Evolutionary conservation across 2,329 filamentous ascomycete genomes (phyloP).

Genomic region (Diplodia corticola): DNA sequence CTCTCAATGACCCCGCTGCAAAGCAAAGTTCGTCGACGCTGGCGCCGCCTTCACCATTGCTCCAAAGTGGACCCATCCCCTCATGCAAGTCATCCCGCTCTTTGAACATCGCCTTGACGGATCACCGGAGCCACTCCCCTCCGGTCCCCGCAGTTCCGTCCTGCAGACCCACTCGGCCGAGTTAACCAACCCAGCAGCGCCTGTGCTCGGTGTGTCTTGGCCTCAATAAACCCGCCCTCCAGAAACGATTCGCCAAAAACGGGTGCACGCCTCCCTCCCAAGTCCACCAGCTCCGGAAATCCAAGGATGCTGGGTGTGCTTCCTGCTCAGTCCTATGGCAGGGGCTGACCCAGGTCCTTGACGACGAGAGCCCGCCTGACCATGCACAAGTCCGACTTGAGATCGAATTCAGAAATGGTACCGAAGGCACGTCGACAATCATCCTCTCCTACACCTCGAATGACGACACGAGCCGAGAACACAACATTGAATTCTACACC

Average conservation of each 20-base stretch:
- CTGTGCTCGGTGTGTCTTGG: not conserved
- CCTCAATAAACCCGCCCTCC: not conserved
- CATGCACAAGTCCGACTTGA: not conserved
- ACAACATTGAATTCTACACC: not conserved
- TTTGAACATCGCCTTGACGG: not conserved
- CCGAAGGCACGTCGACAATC: not conserved
- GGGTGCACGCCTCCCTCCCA: not conserved
- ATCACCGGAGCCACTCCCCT: not conserved
- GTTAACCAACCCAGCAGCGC: not conserved
- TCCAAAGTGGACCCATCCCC: not conserved
- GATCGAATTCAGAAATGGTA: not conserved
- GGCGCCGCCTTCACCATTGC: not conserved
- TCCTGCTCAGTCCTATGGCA: not conserved
- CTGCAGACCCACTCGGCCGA: not conserved
- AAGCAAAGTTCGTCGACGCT: not conserved
- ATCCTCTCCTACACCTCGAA: not conserved
- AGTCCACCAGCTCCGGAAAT: not conserved
- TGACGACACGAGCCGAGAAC: not conserved
- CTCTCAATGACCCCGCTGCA: not conserved
- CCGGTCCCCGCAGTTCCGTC: not conserved
- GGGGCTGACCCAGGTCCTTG: not conserved
- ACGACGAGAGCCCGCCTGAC: not conserved
- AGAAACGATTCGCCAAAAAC: not conserved
- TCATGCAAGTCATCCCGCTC: slow-evolving; percentile 4
- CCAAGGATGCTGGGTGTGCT: not conserved